A percentile compares a stretch with the other conserved stretches of the same genome.
Evolutionary conservation across 2,329 filamentous ascomycete species (phyloP).

Genomic region (Thermothelomyces thermophilus): DNA sequence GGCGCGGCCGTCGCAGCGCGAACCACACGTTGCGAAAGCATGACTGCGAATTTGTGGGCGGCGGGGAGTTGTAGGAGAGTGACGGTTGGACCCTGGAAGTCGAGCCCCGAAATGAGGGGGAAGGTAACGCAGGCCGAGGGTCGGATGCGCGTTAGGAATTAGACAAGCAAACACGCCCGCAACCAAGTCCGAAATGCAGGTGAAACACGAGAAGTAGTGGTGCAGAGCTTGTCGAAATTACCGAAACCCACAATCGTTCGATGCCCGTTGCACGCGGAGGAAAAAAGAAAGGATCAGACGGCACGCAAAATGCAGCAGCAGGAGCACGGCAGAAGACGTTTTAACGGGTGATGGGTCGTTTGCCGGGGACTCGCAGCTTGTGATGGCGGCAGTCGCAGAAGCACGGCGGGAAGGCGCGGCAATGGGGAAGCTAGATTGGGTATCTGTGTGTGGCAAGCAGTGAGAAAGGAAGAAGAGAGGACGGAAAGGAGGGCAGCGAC

Average conservation of each 20-base stretch:
- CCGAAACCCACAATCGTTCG: background rate
- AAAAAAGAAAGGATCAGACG: background rate
- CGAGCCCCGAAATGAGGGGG: constrained; percentile 10
- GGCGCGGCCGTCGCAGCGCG: constrained; percentile 33
- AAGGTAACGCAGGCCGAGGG: background rate
- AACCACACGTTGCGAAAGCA: constrained; percentile 47
- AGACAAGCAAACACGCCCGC: background rate
- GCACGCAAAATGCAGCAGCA: constrained; percentile 7
- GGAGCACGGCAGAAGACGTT: constrained; percentile 20
- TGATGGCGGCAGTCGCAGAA: constrained; percentile 12
- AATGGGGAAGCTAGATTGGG: constrained; percentile 10
- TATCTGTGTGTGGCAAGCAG: background rate
- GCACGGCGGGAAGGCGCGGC: constrained; percentile 8
- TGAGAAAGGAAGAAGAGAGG: constrained; percentile 1
- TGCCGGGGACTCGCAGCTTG: constrained; percentile 13
- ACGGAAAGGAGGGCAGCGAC: constrained; percentile 19
- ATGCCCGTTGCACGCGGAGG: background rate
- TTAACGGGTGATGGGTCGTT: constrained; percentile 6
- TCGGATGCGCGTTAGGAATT: background rate
- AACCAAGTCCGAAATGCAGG: constrained; percentile 2
- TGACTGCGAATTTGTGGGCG: constrained; percentile 25
- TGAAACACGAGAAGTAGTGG: background rate
- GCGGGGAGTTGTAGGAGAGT: constrained; percentile 8
- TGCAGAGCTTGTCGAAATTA: background rate
- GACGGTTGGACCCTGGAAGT: constrained; percentile 1